A percentile compares a stretch with the other conserved stretches of the same genome.
phyloP scores from a whole-genome alignment of 495 filamentous ascomycete genomes.

The Glonium stellatum region DNA sequence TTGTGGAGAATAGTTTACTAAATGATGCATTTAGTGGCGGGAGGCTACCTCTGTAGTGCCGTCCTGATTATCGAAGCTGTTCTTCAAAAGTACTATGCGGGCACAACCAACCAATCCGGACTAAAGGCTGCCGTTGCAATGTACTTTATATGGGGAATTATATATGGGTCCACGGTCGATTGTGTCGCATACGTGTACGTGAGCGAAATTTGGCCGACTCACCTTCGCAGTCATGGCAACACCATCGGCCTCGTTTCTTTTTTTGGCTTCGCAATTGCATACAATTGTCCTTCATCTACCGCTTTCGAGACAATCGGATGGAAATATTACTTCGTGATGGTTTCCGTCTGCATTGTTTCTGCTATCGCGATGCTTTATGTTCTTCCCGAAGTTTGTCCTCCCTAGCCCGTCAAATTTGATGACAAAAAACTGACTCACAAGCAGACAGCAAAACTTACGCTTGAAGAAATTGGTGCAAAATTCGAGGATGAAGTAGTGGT shows the following conservation, averaged over 20 bases:
- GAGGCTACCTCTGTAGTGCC: neutral
- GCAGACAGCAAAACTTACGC: neutral
- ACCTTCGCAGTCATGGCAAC: neutral
- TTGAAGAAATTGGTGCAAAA: neutral
- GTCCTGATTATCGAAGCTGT: neutral
- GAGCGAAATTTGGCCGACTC: slow-evolving; percentile 1
- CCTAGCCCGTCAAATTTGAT: neutral
- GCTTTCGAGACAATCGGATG: neutral
- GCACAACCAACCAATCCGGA: neutral
- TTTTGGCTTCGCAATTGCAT: slow-evolving; percentile 1
- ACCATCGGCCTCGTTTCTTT: slow-evolving; percentile 1
- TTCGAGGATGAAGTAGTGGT: neutral
- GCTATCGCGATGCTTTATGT: neutral
- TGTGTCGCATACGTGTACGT: neutral
- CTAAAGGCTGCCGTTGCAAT: neutral
- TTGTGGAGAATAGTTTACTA: too few relatives aligned
- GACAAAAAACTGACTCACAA: neutral
- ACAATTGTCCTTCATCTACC: neutral
- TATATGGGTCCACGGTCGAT: neutral
- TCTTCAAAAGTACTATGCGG: slow-evolving; percentile 1
- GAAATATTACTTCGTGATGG: slow-evolving; percentile 3
- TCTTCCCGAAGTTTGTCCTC: neutral
- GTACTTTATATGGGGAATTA: neutral
- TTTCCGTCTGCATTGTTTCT: slow-evolving; percentile 1
- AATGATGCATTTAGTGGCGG: too few relatives aligned